A percentile compares a stretch with the other conserved stretches of the same genome.
These are phyloP conservation scores for Penicillium cosmopolitanum DNA, from an alignment of 495 filamentous ascomycete species.

Conservation along the genomic window DNA sequence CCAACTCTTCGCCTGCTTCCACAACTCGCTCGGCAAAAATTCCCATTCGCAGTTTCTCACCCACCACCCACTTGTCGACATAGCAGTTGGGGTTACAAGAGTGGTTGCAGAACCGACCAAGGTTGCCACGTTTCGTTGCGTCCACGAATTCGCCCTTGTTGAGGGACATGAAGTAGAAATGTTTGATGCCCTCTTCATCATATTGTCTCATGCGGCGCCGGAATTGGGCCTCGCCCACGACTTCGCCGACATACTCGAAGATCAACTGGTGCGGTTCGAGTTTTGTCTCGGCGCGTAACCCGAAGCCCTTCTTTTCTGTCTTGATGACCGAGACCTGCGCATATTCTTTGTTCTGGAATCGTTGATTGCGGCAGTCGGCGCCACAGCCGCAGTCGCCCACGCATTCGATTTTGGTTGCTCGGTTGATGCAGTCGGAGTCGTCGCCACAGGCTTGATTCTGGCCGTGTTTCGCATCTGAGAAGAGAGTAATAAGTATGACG, in stretches of 20 bases:
- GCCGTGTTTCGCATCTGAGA: constrained; percentile 61
- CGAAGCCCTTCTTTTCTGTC: constrained; percentile 96
- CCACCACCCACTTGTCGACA: constrained; percentile 99
- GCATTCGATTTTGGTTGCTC: constrained; percentile 97
- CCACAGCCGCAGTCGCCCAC: constrained; percentile 85
- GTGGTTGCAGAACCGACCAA: constrained; percentile 98
- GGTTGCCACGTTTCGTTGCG: constrained; percentile 94
- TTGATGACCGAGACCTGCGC: constrained; percentile 93
- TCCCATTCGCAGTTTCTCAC: constrained; percentile 98
- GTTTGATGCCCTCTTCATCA: constrained; percentile 92
- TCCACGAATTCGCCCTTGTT: constrained; percentile 97
- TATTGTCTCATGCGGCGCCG: constrained; percentile 88
- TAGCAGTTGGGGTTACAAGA: constrained; percentile 99
- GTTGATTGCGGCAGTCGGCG: constrained; percentile 85
- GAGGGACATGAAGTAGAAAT: constrained; percentile 99
- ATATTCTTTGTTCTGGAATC: constrained; percentile 90
- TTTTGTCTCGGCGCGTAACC: constrained; percentile 78
- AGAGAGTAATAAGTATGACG: constrained; percentile 11
- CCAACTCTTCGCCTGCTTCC: constrained; percentile 88
- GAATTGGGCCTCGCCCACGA: constrained; percentile 90
- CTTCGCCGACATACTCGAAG: constrained; percentile 98
- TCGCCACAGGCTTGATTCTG: constrained; percentile 88
- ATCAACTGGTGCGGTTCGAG: constrained; percentile 86
- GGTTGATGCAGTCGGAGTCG: constrained; percentile 98
- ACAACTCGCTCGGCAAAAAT: constrained; percentile 93